Base-by-base conservation (phyloP, 495 filamentous ascomycete genomes). In the Penicillium coffeae region DNA sequence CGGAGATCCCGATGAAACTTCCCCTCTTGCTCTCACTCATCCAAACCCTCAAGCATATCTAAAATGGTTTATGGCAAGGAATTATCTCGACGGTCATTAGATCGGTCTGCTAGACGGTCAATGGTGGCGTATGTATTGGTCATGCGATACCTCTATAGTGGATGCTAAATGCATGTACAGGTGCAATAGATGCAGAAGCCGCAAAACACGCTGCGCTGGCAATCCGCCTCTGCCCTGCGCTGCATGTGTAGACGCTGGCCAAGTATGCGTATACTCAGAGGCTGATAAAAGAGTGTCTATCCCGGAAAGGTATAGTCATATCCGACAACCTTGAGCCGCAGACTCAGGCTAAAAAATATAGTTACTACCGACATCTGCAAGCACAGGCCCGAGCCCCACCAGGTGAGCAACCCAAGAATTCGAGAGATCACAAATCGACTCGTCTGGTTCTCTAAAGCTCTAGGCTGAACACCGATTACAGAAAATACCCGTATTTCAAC, bases 121-220 rank as follows among this genome's bases (percentile, higher is more conserved):
- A 60, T 62, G 49, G 60, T 70, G 43, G 66, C 66, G 60, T 69
- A 59, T 20, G 63, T 54, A 16, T 8, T 18, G 13, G n/a, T 41
- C 14, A 38, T 18, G 14, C 0, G 8, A 34, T n/a, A 21, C 14
- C 12, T 2, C 12, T 14, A 40, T 3, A 13, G n/a, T 12, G n/a
- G 8, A 39, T 21, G 37, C 51, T 46, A 35, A 54, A 27, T n/a
- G 10, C 10, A 30, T 8, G 10, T 20, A 36, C 54, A 69, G 65
- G 21, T 70, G 68, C 47, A 69, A 69, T 57, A 62, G 68, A 38
- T 71, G 68, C 48, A 61, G 68, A 19, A 56, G 35, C 35, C 55
- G 68, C 20, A 71, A 71, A 42, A 65, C 63, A 4, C 59, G 64
- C 22, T 71, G 68, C 45, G 62, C 58, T n/a, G 65, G 68, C 14